These are phyloP conservation scores for Tricholoma flavovirens DNA, from an alignment of 768 basidiomycete genomes.

Conservation along the genomic window DNA sequence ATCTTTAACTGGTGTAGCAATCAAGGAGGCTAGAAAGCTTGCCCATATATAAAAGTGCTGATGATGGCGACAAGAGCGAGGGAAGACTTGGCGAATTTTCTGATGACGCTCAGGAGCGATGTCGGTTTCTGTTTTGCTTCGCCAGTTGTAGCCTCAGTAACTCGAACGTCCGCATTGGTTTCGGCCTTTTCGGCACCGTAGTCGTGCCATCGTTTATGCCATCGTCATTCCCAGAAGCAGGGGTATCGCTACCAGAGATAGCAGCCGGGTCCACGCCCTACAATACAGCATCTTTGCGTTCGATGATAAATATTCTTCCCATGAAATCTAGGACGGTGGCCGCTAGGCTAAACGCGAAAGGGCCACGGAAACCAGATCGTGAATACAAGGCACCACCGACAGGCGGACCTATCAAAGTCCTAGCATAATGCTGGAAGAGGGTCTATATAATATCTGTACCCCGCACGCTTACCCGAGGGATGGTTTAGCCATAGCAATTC, in stretches of 20 bases:
- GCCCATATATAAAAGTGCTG: slow-evolving; percentile 53
- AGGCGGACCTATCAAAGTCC: slow-evolving; percentile 52
- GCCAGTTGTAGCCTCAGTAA: background rate
- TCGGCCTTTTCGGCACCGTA: background rate
- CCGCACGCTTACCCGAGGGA: slow-evolving; percentile 39
- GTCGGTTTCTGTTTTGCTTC: slow-evolving; percentile 14
- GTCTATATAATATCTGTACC: slow-evolving; percentile 4
- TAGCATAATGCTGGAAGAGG: slow-evolving; percentile 13
- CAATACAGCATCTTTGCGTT: slow-evolving; percentile 42
- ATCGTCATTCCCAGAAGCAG: background rate
- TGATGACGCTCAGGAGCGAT: slow-evolving; percentile 37
- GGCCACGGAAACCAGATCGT: slow-evolving; percentile 54
- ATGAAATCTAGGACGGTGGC: slow-evolving; percentile 45
- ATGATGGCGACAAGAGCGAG: slow-evolving; percentile 43
- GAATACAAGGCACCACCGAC: slow-evolving; percentile 49
- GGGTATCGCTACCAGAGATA: background rate
- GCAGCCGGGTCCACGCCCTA: slow-evolving; percentile 42
- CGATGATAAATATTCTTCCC: slow-evolving; percentile 51
- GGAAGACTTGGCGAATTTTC: slow-evolving; percentile 36
- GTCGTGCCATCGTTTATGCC: background rate
- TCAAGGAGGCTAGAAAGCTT: slow-evolving; percentile 8
- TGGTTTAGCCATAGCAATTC: slow-evolving; percentile 53
- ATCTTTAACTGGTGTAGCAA: background rate
- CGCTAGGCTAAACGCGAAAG: slow-evolving; percentile 49
- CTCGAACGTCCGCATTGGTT: background rate